Evolutionary conservation across 164 flowering plant genomes (phyloP).

Genomic region (Vitis rotundifolia): DNA sequence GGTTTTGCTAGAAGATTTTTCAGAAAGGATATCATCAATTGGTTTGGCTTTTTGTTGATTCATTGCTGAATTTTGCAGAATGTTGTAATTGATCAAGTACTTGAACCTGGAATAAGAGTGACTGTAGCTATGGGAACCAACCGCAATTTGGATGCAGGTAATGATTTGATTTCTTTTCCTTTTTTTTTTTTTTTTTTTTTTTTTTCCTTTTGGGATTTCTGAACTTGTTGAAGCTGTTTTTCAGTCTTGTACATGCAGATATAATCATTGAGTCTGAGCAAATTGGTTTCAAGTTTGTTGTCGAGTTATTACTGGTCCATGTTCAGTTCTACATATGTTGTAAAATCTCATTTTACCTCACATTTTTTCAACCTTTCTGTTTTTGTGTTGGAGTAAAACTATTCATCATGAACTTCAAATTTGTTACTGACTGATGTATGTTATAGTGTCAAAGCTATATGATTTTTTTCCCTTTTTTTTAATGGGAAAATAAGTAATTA

Average conservation of each 20-base stretch:
- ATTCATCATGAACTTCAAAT: background rate
- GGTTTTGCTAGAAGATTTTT: too few species aligned
- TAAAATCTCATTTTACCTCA: too few species aligned
- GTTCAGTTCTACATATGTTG: too few species aligned
- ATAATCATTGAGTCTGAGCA: background rate
- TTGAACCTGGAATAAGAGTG: slow-evolving; percentile 78
- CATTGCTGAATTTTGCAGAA: slow-evolving; percentile 49
- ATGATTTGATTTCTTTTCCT: slow-evolving; percentile 1
- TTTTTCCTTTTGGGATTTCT: background rate
- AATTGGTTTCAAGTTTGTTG: background rate
- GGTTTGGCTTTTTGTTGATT: background rate
- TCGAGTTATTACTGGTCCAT: background rate
- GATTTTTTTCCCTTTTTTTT: too few species aligned
- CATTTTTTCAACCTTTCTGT: too few species aligned
- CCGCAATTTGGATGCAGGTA: slow-evolving; percentile 69
- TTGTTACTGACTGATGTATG: background rate
- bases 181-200: background rate
- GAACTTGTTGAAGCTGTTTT: too few species aligned
- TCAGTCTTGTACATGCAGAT: background rate
- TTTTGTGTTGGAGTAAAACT: background rate
- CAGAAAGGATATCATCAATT: too few species aligned
- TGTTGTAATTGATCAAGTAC: slow-evolving; percentile 64
- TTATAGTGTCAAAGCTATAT: background rate
- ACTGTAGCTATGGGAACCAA: slow-evolving; percentile 92
- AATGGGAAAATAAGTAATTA: too few species aligned